phyloP scores from a whole-genome alignment of 306 rosid genomes.

The Geum urbanum region DNA sequence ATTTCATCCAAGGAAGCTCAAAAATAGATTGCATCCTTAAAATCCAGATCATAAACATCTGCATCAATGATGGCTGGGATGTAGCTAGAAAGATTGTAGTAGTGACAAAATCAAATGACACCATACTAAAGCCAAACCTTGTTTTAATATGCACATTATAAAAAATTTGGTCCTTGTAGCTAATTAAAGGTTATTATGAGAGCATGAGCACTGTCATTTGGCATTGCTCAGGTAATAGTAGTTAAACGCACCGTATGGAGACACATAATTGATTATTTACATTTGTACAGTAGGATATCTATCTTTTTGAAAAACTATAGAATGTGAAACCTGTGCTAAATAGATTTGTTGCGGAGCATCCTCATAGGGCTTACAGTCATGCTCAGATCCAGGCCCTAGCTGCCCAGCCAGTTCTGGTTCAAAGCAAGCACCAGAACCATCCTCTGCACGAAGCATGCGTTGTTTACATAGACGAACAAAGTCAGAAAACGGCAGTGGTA shows the following conservation, averaged over 20 bases:
- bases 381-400: slow-evolving; percentile 20
- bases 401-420: slow-evolving; percentile 24
- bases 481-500: slow-evolving; percentile 71
- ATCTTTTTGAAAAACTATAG: slow-evolving; percentile 13
- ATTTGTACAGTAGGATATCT: background rate
- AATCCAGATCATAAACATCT: background rate
- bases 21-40: slow-evolving; percentile 3
- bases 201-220: no score
- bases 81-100: no score
- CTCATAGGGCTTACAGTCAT: slow-evolving; percentile 40
- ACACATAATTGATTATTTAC: slow-evolving; percentile 19
- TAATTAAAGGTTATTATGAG: no score
- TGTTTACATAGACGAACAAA: slow-evolving; percentile 64
- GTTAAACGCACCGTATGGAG: background rate
- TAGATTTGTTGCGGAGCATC: slow-evolving; percentile 59
- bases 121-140: no score
- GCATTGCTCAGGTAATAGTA: no score
- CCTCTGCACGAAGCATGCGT: slow-evolving; percentile 33
- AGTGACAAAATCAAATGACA: no score
- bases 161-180: no score
- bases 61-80: background rate
- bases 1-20: background rate
- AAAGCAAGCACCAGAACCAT: slow-evolving; percentile 20
- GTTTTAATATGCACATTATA: no score
- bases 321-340: slow-evolving; percentile 80